A percentile compares a stretch with the other conserved stretches of the same genome.
Conservation (phyloP, 371 early-diverging fungal genomes). For the Batrachochytrium dendrobatidis region DNA sequence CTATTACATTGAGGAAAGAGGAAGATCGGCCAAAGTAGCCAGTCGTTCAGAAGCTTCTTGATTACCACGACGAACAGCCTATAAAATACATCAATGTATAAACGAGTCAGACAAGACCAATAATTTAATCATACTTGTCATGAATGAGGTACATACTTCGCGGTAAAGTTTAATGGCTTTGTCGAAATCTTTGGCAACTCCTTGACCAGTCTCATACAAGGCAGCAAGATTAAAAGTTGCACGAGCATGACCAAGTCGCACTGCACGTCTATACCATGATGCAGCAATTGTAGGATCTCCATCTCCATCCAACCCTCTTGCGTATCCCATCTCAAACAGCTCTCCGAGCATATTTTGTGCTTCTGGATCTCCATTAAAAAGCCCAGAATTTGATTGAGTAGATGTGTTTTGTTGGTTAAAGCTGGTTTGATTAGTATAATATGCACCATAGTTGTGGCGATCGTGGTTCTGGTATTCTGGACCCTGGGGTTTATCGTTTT, state of each 20-base stretch:
- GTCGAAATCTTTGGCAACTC: conserved; percentile 30
- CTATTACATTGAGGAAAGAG: no score
- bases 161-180: conserved; percentile 28
- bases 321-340: conserved; percentile 35
- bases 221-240: conserved; percentile 25
- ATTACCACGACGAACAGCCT: background rate
- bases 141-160: conserved; percentile 18
- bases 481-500: no score
- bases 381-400: background rate
- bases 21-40: background rate
- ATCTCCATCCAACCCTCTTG: conserved; percentile 14
- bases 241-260: conserved; percentile 31
- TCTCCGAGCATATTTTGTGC: conserved; percentile 34
- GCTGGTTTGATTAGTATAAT: no score
- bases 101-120: background rate
- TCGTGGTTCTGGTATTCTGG: no score
- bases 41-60: background rate
- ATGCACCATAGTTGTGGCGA: no score
- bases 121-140: background rate
- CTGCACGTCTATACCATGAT: conserved; percentile 27
- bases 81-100: no score
- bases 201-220: conserved; percentile 37
- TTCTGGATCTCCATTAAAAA: conserved; percentile 23
- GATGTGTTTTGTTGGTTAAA: background rate
- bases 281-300: conserved; percentile 24